These are phyloP conservation scores for Claviceps sp. DNA, from an alignment of 2,329 filamentous ascomycete genomes.

Conservation along the genomic window DNA sequence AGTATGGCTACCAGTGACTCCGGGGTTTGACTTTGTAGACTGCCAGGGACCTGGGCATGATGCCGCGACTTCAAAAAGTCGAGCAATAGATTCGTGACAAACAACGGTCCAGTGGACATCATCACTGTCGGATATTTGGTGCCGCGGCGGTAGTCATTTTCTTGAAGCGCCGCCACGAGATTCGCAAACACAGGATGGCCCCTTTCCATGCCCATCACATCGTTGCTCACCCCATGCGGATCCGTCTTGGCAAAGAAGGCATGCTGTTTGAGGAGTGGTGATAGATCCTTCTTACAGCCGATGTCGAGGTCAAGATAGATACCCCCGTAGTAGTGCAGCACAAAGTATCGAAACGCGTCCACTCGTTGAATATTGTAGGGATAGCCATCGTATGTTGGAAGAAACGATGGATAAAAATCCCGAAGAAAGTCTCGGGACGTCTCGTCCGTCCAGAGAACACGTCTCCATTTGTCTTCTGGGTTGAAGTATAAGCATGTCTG, in stretches of 20 bases:
- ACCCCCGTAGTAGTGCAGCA: slow-evolving; percentile 63
- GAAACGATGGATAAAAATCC: slow-evolving; percentile 63
- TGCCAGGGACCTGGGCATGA: not conserved
- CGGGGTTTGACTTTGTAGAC: not conserved
- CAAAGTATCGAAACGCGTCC: slow-evolving; percentile 68
- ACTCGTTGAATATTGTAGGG: slow-evolving; percentile 63
- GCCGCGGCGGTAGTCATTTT: not conserved
- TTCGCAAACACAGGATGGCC: not conserved
- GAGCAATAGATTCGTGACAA: not conserved
- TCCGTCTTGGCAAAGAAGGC: not conserved
- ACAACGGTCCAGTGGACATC: slow-evolving; percentile 2
- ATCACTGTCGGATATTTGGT: slow-evolving; percentile 4
- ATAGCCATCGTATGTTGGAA: slow-evolving; percentile 62
- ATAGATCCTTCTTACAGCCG: not conserved
- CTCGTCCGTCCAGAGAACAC: slow-evolving; percentile 60
- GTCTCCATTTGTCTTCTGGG: not conserved
- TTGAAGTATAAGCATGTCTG: not conserved
- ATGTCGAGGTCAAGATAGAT: slow-evolving; percentile 67
- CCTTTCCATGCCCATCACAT: slow-evolving; percentile 1
- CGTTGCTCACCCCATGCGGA: not conserved
- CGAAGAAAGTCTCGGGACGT: slow-evolving; percentile 58
- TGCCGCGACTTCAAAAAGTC: not conserved
- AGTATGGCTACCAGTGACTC: not conserved
- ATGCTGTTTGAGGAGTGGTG: not conserved
- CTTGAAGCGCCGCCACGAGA: not conserved